Evolutionary conservation across 768 basidiomycete genomes (phyloP), one percentile per base, ranked within the genome.

Genomic region (Coprinopsis cinerea): DNA sequence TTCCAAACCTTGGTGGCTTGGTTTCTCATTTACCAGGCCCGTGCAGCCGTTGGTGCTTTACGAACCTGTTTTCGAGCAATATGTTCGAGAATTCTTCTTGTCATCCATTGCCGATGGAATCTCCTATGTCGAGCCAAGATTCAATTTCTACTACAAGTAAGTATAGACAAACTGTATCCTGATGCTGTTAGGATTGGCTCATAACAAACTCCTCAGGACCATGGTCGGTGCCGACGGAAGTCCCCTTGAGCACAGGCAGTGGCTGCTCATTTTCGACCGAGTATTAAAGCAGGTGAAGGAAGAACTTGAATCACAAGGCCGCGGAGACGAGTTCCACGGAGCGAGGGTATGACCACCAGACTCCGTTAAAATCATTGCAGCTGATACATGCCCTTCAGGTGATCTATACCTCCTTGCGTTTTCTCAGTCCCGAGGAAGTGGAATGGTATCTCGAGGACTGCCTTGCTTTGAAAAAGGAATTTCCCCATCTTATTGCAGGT

Each of bases 361-460:
- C 11, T 9, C 17, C 6, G 7, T 39, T 39, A 9, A 10, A 9
- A 17, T 10, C 10, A 17, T 6, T 39, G 6, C 17, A n/a, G n/a
- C 17, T 9, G 17, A 10, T 6, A 11, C 9, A 39, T 39, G 11
- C 6, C 36, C 17, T 6, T 18, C 25, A 88, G 84, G 77, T 90
- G 40, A 88, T 90, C 49, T 88, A 88, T 57, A 71, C 77, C 3
- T 83, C 84, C 0, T 57, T 86, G 37, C 76, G 82, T 22, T 66
- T 73, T 52, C 70, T 83, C 41, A 69, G 75, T 1, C 64, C 69
- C 6, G 78, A 83, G 40, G 77, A 79, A 50, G 59, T 90, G 13
- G 75, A 77, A 24, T 79, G 75, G 76, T 82, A 81, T 60, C 63
- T 81, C n/a, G 82, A 85, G 49, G 88, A 91, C 55, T 87, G 88